Evolutionary conservation across 495 filamentous ascomycete species (phyloP), one percentile per base, ranked within the genome.

Genomic region (Aspergillus incahuasiensis): DNA sequence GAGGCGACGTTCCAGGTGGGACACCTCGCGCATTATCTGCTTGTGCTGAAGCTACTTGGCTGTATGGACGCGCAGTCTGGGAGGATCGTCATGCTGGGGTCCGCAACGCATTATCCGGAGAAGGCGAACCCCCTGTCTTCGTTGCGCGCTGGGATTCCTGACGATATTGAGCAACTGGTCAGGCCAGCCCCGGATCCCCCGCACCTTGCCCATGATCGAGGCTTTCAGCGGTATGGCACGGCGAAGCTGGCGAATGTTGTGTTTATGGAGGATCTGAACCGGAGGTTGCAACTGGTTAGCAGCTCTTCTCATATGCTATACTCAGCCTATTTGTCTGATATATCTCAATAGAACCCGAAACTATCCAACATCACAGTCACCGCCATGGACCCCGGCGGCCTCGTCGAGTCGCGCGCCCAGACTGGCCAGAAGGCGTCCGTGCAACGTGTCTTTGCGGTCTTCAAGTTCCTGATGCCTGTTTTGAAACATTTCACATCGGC

Each of bases 1-100:
- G 78, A 81, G 55, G 69, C 67, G 32, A 72, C 67, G 15, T 71
- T 79, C 15, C 73, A 77, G 50, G 70, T 79, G 15, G 68, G 64
- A 41, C 74, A 79, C 52, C 55, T 78, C 41, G 64, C 75, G 0
- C 75, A 79, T 49, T 71, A 63, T 15, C 63, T 77, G 1, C 49
- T 79, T 24, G 59, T 78, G 18, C 63, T 78, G 24, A 70, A 68
- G 24, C 65, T 78, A 7, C 65, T 80, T 0, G 69, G 65, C 11
- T 73, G 68, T 56, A 77, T 79, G 62, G 60, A 70, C 16, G 11
- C 38, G 8, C 50, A 54, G 3, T 57, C 67, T 5, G 70, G 76
- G 22, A 68, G 76, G 0, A 60, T 79, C 28, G 65, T 77, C 38
- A 65, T 77, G 40, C 67, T 78, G n/a, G 69, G 71, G 15, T 75